Evolutionary conservation across 2,329 filamentous ascomycete genomes (phyloP), one percentile per base, ranked within the genome.

Genomic region (Colletotrichum euphorbiae): DNA sequence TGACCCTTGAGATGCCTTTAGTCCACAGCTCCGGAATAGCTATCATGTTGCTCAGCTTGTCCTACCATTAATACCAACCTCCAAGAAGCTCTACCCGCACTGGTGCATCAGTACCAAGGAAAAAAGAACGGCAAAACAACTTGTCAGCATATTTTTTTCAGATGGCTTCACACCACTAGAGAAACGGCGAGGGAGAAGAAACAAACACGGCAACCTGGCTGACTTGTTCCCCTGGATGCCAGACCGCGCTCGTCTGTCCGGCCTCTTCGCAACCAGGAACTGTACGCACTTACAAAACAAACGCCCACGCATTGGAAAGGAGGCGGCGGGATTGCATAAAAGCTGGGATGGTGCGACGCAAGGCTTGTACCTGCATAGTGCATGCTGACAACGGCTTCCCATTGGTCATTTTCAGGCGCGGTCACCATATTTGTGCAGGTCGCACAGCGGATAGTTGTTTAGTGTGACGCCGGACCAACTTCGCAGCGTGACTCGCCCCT

Each of bases 321-420:
- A 52, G 61, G 33, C 38, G 43, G 38, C 61, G 46, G 52, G 48
- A 50, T 28, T 65, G 61, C 65, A 65, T 40, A 65, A 65, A 52
- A 64, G 36, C 19, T 40, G 54, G 28, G 28, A 48, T 69, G 66
- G 66, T 65, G 55, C 55, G 65, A 21, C 42, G 60, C 19, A 45
- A 52, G 38, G 40, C 36, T 48, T 50, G 61, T 69, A 38, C 65
- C 65, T 68, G 65, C 65, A 68, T 64, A 36, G 38, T 54, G 65
- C 60, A 68, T 58, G 42, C 48, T 6, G 19, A 15, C 8, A 9
- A 12, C 15, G 19, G 6, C 12, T 12, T 15, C 48, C 28, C 61
- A 69, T 69, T 69, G 66, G 66, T 40, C 19, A 54, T 9, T 7
- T n/a, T 4, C 2, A 13, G 38, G 54, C 13, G 9, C 31, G 13